Evolutionary conservation across 2,329 filamentous ascomycete species (phyloP).

Genomic region (Alternaria triticimaculans): DNA sequence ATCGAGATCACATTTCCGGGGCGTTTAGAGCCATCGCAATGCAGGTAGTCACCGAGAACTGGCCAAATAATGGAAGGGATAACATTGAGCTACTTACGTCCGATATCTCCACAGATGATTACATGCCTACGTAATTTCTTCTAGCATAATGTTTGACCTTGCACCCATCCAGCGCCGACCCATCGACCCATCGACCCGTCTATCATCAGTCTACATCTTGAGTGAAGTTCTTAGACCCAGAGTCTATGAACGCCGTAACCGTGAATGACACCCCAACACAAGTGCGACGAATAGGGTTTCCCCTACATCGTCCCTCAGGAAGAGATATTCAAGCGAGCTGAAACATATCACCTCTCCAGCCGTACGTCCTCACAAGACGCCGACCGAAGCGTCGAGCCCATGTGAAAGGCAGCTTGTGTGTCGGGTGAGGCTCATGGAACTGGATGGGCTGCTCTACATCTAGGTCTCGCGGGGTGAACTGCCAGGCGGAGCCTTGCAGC

Average conservation of each 20-base stretch:
- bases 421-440: conserved; percentile 67
- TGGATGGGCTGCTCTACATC: conserved; percentile 27
- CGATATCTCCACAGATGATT: too few species aligned
- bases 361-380: conserved; percentile 59
- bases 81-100: too few species aligned
- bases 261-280: background rate
- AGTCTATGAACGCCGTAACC: background rate
- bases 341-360: conserved; percentile 48
- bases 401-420: conserved; percentile 58
- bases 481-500: conserved; percentile 67
- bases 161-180: too few species aligned
- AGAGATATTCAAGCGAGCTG: background rate
- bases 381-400: conserved; percentile 58
- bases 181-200: too few species aligned
- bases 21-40: too few species aligned
- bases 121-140: too few species aligned
- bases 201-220: background rate
- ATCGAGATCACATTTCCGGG: too few species aligned
- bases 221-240: background rate
- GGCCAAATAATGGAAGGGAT: background rate
- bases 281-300: background rate
- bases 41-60: background rate
- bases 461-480: conserved; percentile 59
- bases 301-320: background rate
- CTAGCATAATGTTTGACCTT: too few species aligned